These are phyloP conservation scores for Rhizophagus prolifer DNA, from an alignment of 192 early-diverging fungal species.

Conservation along the genomic window DNA sequence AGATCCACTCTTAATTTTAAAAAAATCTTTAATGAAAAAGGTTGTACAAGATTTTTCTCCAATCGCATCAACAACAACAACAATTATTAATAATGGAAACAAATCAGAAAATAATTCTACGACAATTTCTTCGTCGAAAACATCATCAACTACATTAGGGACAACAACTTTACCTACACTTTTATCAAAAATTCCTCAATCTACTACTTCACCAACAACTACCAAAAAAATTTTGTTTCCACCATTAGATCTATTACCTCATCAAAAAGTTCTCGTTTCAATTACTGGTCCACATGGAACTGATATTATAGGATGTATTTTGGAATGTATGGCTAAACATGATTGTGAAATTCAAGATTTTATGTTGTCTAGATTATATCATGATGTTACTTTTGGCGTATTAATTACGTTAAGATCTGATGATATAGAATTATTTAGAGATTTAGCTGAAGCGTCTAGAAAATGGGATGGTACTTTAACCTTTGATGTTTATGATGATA, in stretches of 20 bases:
- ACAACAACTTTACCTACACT: conserved; percentile 14
- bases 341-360: conserved; percentile 83
- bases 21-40: conserved; percentile 67
- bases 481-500: conserved; percentile 70
- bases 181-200: not conserved
- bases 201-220: not conserved
- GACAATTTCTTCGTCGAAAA: not conserved
- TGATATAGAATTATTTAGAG: conserved; percentile 76
- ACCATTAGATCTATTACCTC: conserved; percentile 51
- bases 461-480: conserved; percentile 85
- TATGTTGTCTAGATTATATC: conserved; percentile 83
- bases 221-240: conserved; percentile 45
- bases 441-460: conserved; percentile 71
- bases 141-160: not conserved
- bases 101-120: not conserved
- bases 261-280: conserved; percentile 78
- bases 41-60: conserved; percentile 47
- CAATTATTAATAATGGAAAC: not conserved
- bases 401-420: conserved; percentile 71
- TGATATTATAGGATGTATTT: conserved; percentile 84
- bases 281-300: conserved; percentile 87
- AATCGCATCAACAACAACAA: conserved; percentile 10
- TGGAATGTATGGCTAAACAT: conserved; percentile 71
- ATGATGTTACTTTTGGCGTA: conserved; percentile 94
- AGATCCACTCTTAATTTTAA: conserved; percentile 61